Evolutionary conservation across 148 eudicot genomes (phyloP).

Genomic region (Cornus suecica): DNA sequence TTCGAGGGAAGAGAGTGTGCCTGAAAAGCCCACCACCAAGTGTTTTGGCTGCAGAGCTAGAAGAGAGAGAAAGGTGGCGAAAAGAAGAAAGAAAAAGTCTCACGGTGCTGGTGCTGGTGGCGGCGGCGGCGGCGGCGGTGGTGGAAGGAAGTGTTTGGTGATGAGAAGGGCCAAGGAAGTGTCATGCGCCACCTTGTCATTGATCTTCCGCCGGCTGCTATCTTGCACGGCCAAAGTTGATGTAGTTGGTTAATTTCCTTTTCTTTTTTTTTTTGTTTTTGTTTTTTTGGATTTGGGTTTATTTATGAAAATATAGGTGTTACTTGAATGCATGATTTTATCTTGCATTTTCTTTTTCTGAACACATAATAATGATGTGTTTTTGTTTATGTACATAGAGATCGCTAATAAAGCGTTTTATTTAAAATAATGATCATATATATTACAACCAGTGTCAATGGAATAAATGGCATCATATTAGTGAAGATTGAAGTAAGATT

Average conservation of each 20-base stretch:
- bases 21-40: slow-evolving; percentile 67
- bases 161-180: slow-evolving; percentile 22
- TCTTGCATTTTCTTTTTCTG: neutral
- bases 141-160: slow-evolving; percentile 11
- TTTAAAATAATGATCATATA: no score
- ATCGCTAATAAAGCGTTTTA: no score
- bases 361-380: neutral
- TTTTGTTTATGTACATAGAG: neutral
- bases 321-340: neutral
- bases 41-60: slow-evolving; percentile 53
- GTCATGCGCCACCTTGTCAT: slow-evolving; percentile 25
- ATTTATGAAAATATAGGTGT: neutral
- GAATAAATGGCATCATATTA: no score
- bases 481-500: no score
- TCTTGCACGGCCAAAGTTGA: slow-evolving; percentile 40
- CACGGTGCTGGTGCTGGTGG: slow-evolving; percentile 8
- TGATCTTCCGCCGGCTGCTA: slow-evolving; percentile 37
- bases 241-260: slow-evolving; percentile 25
- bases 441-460: no score
- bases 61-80: slow-evolving; percentile 32
- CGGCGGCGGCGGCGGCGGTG: neutral
- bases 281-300: no score
- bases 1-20: slow-evolving; percentile 63
- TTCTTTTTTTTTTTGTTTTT: no score
- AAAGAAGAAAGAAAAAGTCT: neutral